A percentile compares a stretch with the other conserved stretches of the same genome.
Conservation (phyloP, 2,329 filamentous ascomycete species). For the Trichoderma breve region DNA sequence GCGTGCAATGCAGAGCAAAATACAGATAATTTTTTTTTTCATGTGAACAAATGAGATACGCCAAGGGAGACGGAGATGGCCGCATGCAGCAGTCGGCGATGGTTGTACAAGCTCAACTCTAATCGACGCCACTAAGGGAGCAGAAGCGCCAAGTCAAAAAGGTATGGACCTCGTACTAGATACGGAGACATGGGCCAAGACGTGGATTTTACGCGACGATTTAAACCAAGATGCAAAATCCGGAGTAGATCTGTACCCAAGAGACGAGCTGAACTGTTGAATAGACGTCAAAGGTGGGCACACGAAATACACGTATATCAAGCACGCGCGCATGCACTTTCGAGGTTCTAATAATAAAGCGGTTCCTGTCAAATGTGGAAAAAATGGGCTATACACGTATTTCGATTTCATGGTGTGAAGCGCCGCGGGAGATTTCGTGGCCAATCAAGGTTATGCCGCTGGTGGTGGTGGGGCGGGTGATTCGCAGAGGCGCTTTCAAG, state of each 20-base stretch:
- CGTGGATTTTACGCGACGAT: neutral
- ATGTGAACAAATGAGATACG: neutral
- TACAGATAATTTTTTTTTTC: neutral
- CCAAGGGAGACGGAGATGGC: neutral
- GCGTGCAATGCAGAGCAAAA: neutral
- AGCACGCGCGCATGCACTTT: neutral
- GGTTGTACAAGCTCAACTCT: neutral
- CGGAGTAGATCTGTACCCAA: neutral
- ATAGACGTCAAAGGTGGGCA: neutral
- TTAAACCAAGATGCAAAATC: neutral
- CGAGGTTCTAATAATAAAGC: neutral
- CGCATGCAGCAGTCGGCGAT: neutral
- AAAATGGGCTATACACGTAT: conserved; percentile 6
- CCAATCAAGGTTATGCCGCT: neutral
- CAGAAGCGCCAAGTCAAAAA: too few relatives aligned
- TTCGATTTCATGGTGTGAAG: neutral
- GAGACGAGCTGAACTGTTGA: neutral
- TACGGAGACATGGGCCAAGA: too few relatives aligned
- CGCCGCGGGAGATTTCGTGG: neutral
- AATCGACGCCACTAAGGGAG: neutral
- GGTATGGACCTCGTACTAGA: neutral
- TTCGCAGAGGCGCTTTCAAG: neutral
- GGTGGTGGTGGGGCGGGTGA: neutral
- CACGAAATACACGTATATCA: conserved; percentile 1
- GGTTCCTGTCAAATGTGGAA: neutral